These are phyloP conservation scores for Cryptococcus sp. DNA, from an alignment of 1,284 basidiomycete genomes.

Conservation along the genomic window DNA sequence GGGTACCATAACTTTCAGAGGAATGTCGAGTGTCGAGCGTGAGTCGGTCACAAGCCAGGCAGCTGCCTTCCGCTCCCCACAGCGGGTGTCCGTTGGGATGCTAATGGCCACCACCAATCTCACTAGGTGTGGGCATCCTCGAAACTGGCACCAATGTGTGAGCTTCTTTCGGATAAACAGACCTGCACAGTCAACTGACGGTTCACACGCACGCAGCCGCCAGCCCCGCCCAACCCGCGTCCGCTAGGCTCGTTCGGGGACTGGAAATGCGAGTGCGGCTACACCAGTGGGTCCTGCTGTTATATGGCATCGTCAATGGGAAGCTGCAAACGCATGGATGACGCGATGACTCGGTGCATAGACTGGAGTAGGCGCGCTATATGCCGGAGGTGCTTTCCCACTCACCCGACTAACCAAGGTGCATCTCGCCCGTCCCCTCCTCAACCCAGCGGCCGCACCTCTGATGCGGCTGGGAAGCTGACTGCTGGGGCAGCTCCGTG, in stretches of 20 bases:
- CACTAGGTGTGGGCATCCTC: slow-evolving; percentile 13
- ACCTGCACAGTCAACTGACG: not conserved
- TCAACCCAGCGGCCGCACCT: not conserved
- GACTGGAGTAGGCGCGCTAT: slow-evolving; percentile 12
- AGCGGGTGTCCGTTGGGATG: too few species aligned
- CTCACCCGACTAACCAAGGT: slow-evolving; percentile 16
- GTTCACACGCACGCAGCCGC: not conserved
- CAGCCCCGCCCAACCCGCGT: slow-evolving; percentile 3
- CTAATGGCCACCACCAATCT: not conserved
- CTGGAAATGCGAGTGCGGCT: slow-evolving; percentile 18
- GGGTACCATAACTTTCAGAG: slow-evolving; percentile 16
- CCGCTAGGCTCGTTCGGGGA: slow-evolving; percentile 15
- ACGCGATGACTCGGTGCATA: not conserved
- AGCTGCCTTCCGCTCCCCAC: too few species aligned
- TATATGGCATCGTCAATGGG: too few species aligned
- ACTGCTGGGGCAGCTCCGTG: not conserved
- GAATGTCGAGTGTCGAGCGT: slow-evolving; percentile 14
- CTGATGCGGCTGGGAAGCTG: not conserved
- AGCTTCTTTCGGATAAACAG: too few species aligned
- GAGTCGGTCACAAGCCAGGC: not conserved
- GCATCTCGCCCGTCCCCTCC: not conserved
- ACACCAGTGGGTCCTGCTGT: slow-evolving; percentile 10
- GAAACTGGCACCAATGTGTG: slow-evolving; percentile 4
- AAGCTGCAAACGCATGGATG: not conserved
- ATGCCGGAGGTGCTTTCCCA: slow-evolving; percentile 12